Percentiles rank a stretch among this genome's conserved stretches.
Conservation (phyloP, 208 protist genomes). For the Trypanosoma caninum region DNA sequence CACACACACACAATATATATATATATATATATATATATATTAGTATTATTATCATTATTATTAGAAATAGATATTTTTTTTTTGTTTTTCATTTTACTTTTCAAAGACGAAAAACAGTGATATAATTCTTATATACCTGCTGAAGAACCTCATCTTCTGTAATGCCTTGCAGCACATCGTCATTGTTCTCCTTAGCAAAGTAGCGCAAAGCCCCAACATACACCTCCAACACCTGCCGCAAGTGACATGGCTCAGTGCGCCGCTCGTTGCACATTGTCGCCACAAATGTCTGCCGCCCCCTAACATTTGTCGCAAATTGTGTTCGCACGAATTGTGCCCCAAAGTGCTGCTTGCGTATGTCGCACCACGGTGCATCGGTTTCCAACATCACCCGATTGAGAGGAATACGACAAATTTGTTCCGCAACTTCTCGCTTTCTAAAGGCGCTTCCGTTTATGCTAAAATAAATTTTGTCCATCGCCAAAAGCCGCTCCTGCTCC, state of each 20-base stretch:
- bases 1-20: neutral
- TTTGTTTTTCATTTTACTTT: neutral
- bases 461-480: slow-evolving; percentile 73
- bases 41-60: too few relatives aligned
- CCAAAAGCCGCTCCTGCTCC: slow-evolving; percentile 70
- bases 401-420: slow-evolving; percentile 65
- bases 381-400: slow-evolving; percentile 88
- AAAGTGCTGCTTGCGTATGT: slow-evolving; percentile 89
- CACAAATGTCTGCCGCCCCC: slow-evolving; percentile 64
- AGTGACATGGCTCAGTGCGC: slow-evolving; percentile 90
- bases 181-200: slow-evolving; percentile 9
- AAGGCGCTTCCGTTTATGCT: slow-evolving; percentile 93
- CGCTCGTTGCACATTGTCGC: slow-evolving; percentile 69
- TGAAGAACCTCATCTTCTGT: slow-evolving; percentile 34
- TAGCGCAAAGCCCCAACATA: slow-evolving; percentile 40
- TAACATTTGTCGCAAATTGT: slow-evolving; percentile 48
- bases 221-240: slow-evolving; percentile 75
- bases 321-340: slow-evolving; percentile 68
- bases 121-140: slow-evolving; percentile 43
- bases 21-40: too few relatives aligned
- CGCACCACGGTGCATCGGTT: slow-evolving; percentile 95
- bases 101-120: slow-evolving; percentile 37
- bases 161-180: slow-evolving; percentile 7
- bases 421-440: slow-evolving; percentile 68
- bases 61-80: neutral